phyloP scores from a whole-genome alignment of 805 yeast species.

The Hanseniaspora nectarophila region DNA sequence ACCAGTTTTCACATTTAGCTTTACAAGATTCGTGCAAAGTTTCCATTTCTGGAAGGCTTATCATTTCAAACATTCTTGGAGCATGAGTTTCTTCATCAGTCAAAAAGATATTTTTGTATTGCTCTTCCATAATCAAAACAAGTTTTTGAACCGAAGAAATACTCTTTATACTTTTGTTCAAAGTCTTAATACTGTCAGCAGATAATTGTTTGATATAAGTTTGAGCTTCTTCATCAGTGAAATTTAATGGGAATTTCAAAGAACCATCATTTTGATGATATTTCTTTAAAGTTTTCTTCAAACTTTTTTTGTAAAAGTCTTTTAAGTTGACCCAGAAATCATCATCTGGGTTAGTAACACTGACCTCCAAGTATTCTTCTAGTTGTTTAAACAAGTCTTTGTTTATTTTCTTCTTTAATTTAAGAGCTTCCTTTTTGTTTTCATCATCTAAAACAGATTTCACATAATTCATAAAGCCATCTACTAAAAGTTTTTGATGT shows the following conservation, averaged over 20 bases:
- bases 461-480: not conserved
- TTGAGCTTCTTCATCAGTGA: constrained; percentile 33
- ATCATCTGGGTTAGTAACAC: constrained; percentile 38
- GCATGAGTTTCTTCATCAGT: constrained; percentile 63
- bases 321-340: constrained; percentile 53
- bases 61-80: constrained; percentile 43
- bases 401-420: constrained; percentile 33
- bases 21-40: constrained; percentile 1
- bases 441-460: constrained; percentile 26
- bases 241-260: constrained; percentile 57
- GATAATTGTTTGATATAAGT: constrained; percentile 25
- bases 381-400: constrained; percentile 39
- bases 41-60: constrained; percentile 9
- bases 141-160: constrained; percentile 55
- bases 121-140: constrained; percentile 54
- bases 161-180: constrained; percentile 58
- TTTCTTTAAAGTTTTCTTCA: constrained; percentile 24
- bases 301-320: constrained; percentile 32
- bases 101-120: constrained; percentile 71
- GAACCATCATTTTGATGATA: constrained; percentile 20
- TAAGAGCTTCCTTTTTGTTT: constrained; percentile 33
- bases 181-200: constrained; percentile 43
- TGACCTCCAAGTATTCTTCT: constrained; percentile 40
- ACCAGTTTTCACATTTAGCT: constrained; percentile 41
- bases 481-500: not conserved